A percentile compares a stretch with the other conserved stretches of the same genome.
Conservation (phyloP, 129 eudicot genomes). For the Calendula officinalis region DNA sequence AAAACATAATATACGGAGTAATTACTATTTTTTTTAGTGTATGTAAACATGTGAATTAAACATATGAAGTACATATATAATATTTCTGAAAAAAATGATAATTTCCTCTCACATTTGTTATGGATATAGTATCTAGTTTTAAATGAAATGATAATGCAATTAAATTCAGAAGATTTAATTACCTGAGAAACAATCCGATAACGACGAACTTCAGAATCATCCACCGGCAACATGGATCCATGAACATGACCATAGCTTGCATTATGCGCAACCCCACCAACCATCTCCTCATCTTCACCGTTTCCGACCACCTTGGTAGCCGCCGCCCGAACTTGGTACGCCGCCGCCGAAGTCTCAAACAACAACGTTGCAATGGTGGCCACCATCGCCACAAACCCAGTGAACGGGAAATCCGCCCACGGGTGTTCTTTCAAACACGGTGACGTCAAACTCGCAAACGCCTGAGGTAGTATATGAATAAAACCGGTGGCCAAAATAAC, state of each 20-base stretch:
- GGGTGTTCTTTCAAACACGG: constrained; percentile 35
- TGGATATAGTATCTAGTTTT: too few relatives aligned
- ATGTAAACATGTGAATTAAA: too few relatives aligned
- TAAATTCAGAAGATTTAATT: not conserved
- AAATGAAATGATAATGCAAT: too few relatives aligned
- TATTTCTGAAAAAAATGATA: too few relatives aligned
- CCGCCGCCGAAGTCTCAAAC: constrained; percentile 41
- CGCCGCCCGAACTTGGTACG: constrained; percentile 30
- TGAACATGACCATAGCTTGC: constrained; percentile 15
- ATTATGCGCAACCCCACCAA: not conserved
- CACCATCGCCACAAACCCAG: constrained; percentile 53
- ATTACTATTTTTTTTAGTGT: too few relatives aligned
- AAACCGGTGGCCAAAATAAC: constrained; percentile 51
- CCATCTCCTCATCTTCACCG: constrained; percentile 14
- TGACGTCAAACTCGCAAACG: constrained; percentile 38
- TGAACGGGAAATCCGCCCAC: constrained; percentile 45
- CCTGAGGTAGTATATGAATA: constrained; percentile 53
- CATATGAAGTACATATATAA: too few relatives aligned
- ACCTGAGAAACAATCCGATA: constrained; percentile 32
- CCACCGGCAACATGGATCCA: constrained; percentile 14
- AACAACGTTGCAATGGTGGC: constrained; percentile 39
- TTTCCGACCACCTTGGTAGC: constrained; percentile 22
- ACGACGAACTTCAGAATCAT: constrained; percentile 27
- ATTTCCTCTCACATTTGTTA: too few relatives aligned
- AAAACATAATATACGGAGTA: too few relatives aligned